These are phyloP conservation scores for Ochetophila trinervis DNA, from an alignment of 306 rosid genomes.

Conservation along the genomic window DNA sequence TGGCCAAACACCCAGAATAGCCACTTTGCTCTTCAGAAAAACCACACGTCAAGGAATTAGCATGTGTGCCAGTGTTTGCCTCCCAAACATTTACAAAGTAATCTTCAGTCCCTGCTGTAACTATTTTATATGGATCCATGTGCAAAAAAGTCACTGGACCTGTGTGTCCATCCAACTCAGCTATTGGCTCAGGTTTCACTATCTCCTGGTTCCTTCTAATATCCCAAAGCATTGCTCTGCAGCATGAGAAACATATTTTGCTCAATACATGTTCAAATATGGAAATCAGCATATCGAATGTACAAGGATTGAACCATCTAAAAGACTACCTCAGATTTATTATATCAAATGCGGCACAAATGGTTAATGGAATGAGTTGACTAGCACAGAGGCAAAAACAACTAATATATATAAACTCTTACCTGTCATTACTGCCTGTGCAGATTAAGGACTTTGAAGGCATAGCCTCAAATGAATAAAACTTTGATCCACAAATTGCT, in stretches of 20 bases:
- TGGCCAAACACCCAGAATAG: slow-evolving; percentile 37
- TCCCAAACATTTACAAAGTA: slow-evolving; percentile 51
- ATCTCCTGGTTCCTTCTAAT: slow-evolving; percentile 55
- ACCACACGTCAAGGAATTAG: slow-evolving; percentile 46
- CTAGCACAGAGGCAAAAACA: background rate
- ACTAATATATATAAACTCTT: slow-evolving; percentile 1
- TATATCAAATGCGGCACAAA: slow-evolving; percentile 2
- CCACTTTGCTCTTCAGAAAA: background rate
- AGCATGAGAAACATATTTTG: slow-evolving; percentile 14
- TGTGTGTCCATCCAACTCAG: slow-evolving; percentile 61
- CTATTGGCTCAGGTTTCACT: slow-evolving; percentile 42
- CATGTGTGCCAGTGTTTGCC: slow-evolving; percentile 43
- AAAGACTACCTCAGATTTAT: background rate
- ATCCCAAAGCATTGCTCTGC: slow-evolving; percentile 90
- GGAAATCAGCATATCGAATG: background rate
- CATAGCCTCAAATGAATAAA: slow-evolving; percentile 53
- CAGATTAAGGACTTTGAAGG: slow-evolving; percentile 72
- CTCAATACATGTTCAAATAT: slow-evolving; percentile 6
- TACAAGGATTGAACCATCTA: background rate
- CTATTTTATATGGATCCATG: slow-evolving; percentile 76
- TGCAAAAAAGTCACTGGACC: slow-evolving; percentile 52
- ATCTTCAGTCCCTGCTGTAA: slow-evolving; percentile 49
- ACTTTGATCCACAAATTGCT: slow-evolving; percentile 40
- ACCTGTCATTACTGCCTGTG: slow-evolving; percentile 72
- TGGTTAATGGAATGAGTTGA: background rate